Conservation (phyloP, 208 protist species). For the Trypanosoma rangeli region DNA sequence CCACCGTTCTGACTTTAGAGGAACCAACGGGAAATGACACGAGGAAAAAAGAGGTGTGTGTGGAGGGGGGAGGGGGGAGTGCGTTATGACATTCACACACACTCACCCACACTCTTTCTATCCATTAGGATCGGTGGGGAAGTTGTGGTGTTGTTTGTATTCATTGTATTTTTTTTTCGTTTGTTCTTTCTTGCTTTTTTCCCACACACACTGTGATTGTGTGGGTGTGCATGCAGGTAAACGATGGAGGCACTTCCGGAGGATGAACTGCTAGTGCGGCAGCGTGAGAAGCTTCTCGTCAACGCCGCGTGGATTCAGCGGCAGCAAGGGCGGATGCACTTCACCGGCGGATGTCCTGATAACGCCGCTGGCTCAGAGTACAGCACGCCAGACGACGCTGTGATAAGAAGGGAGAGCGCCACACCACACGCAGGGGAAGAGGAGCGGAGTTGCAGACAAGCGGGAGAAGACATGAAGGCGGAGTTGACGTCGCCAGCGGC, state of each 20-base stretch:
- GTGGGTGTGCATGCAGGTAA: too few species aligned
- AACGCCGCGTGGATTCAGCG: slow-evolving; percentile 21
- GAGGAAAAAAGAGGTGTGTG: background rate
- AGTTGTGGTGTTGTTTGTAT: background rate
- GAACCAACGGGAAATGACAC: background rate
- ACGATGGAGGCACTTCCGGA: slow-evolving; percentile 6
- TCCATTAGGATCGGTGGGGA: background rate
- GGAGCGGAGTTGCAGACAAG: background rate
- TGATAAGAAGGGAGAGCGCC: background rate
- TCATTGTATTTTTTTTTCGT: background rate
- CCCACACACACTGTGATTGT: too few species aligned
- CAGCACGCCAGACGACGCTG: background rate
- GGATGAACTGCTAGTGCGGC: slow-evolving; percentile 17
- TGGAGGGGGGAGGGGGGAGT: background rate
- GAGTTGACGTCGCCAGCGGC: background rate
- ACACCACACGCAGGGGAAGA: background rate
- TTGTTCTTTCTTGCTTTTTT: background rate
- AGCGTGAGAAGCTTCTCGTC: slow-evolving; percentile 19
- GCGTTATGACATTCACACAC: too few species aligned
- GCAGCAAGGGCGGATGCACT: slow-evolving; percentile 1
- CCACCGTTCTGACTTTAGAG: slow-evolving; percentile 8
- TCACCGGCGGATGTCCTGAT: background rate
- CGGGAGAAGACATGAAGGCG: background rate
- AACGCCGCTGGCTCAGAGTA: background rate
- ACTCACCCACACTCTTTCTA: background rate